Conservation (phyloP, 108 stramenopile species). For the Bacterosira constricta region DNA sequence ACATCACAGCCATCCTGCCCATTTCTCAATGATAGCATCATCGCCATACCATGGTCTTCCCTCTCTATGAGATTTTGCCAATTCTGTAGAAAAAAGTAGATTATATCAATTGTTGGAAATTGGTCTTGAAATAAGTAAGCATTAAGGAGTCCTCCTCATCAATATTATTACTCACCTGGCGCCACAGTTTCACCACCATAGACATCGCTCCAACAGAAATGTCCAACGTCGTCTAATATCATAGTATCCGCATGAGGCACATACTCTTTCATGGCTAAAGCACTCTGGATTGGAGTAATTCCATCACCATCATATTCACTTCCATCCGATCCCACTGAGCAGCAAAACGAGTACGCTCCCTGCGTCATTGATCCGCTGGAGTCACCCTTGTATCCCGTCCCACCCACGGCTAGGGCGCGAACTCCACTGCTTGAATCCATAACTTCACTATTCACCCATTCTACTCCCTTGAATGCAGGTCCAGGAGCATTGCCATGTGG, state of each 20-base stretch:
- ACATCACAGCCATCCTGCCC: conserved; percentile 55
- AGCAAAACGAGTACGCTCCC: conserved; percentile 69
- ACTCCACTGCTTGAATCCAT: conserved; percentile 38
- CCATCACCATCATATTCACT: conserved; percentile 71
- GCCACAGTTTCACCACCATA: conserved; percentile 62
- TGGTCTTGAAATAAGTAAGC: no score
- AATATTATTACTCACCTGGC: conserved; percentile 33
- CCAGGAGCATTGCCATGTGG: conserved; percentile 72
- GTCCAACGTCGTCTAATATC: conserved; percentile 48
- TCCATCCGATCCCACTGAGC: conserved; percentile 59
- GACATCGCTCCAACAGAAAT: conserved; percentile 71
- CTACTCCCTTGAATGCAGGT: conserved; percentile 67
- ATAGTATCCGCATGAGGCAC: conserved; percentile 47
- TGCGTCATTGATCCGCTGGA: conserved; percentile 61
- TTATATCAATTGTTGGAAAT: no score
- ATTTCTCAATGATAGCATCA: conserved; percentile 62
- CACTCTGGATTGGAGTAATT: conserved; percentile 63
- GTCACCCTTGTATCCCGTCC: conserved; percentile 64
- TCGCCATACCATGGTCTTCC: conserved; percentile 71
- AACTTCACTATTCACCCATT: conserved; percentile 59
- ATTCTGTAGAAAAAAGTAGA: conserved; percentile 23
- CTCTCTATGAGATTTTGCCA: conserved; percentile 50
- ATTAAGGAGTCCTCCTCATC: no score
- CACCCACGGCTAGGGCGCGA: conserved; percentile 61
- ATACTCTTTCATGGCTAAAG: conserved; percentile 54